Evolutionary conservation across 164 flowering plant species (phyloP), one percentile per base, ranked within the genome.

Genomic region (Piper betle): DNA sequence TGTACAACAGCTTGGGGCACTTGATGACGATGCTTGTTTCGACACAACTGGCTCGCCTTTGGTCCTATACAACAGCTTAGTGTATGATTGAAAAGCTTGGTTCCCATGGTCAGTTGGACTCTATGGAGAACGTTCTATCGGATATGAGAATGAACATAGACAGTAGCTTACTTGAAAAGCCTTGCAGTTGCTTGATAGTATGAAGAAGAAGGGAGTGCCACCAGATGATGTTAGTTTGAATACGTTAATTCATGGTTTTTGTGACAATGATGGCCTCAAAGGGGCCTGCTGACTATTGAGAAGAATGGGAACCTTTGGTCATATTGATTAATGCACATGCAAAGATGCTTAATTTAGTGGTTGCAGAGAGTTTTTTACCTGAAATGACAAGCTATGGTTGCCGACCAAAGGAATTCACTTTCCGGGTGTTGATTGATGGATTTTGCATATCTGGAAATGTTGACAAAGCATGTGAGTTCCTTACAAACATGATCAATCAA

Each of bases 71-170:
- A n/a, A n/a, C n/a, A n/a, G n/a, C n/a, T n/a, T n/a, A n/a, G 64
- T 81, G 85, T 63, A 86, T 88, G 77, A 63, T 88, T 25, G 85
- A 86, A 42, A 88, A 88, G 76, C 88, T 88, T 50, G 86, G 96
- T 55, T 64, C 46, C 55, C 81, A 81, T 69, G 85, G 86, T 9
- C 72, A 85, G 60, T 91, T 88, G 41, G 78, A 82, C 64, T 80
- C 82, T 17, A 91, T 91, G 97, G 91, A 87, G 60, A 53, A 61
- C 20, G 52, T 88, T 61, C 67, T 91, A 0, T 46, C 71, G 8
- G 94, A 88, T 37, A 77, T 82, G 88, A 80, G 94, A 71, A 60
- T 15, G 74, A 77, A 79, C 64, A 38, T 86, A 4, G 80, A 84
- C 62, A 76, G 72, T 52, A 58, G 74, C 50, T 73, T 83, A 62